Percentiles rank a stretch among this genome's conserved stretches.
These are phyloP conservation scores for Herpetospermum pedunculosum DNA, from an alignment of 306 rosid genomes.

Conservation along the genomic window DNA sequence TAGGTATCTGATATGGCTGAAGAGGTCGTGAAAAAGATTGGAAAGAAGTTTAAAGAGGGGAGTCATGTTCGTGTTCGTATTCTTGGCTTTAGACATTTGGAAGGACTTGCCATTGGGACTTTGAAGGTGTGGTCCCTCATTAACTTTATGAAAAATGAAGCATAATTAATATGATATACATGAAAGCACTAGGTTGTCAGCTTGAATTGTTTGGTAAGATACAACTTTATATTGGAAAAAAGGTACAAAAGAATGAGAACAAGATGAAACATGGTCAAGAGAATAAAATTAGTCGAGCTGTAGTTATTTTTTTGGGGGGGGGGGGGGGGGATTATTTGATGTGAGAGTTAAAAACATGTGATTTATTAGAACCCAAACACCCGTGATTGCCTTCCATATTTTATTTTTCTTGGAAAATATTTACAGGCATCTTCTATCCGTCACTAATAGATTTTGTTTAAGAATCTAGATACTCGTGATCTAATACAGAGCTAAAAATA, in stretches of 20 bases:
- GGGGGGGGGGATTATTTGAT: background rate
- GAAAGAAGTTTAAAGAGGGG: conserved; percentile 83
- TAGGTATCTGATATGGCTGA: conserved; percentile 82
- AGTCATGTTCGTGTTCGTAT: conserved; percentile 65
- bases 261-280: background rate
- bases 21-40: conserved; percentile 54
- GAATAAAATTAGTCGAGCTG: background rate
- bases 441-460: background rate
- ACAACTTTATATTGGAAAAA: background rate
- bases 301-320: background rate
- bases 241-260: background rate
- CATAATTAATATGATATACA: background rate
- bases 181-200: background rate
- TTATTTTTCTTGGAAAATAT: background rate
- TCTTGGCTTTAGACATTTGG: conserved; percentile 81
- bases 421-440: background rate
- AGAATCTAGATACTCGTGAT: background rate
- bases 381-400: background rate
- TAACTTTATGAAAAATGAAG: background rate
- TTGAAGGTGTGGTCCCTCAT: conserved; percentile 48
- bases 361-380: background rate
- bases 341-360: too few relatives aligned
- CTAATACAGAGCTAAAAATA: background rate
- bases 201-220: background rate
- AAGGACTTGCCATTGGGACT: conserved; percentile 84